A percentile compares a stretch with the other conserved stretches of the same genome.
phyloP scores from a whole-genome alignment of 768 basidiomycete species.

The Pulveroboletus sp. region DNA sequence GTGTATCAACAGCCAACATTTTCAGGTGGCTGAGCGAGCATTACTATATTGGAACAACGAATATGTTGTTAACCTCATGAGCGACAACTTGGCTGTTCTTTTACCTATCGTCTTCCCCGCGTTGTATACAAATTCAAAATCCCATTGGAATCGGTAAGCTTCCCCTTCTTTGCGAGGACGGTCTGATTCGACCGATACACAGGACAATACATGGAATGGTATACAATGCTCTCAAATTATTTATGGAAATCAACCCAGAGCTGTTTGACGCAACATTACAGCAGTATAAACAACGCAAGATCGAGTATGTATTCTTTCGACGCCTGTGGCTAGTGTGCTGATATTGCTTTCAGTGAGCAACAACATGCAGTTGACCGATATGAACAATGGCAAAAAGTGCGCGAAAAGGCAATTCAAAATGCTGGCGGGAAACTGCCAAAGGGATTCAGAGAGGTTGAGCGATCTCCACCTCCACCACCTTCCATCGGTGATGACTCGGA shows the following conservation, averaged over 20 bases:
- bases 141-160: conserved; percentile 96
- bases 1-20: conserved; percentile 99
- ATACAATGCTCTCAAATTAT: conserved; percentile 95
- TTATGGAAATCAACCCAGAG: conserved; percentile 99
- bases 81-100: conserved; percentile 85
- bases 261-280: conserved; percentile 92
- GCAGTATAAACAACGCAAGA: conserved; percentile 85
- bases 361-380: conserved; percentile 83
- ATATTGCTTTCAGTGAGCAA: conserved; percentile 62
- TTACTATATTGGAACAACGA: conserved; percentile 99
- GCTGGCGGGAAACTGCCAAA: conserved; percentile 68
- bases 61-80: conserved; percentile 99
- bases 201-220: conserved; percentile 99
- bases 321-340: not conserved
- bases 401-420: conserved; percentile 72
- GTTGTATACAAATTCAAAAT: conserved; percentile 91
- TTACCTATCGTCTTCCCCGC: conserved; percentile 97
- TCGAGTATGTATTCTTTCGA: conserved; percentile 58
- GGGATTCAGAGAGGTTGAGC: conserved; percentile 66
- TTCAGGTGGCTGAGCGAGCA: conserved; percentile 98
- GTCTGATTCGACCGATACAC: conserved; percentile 10
- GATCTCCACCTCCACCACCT: conserved; percentile 75
- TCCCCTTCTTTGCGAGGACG: not conserved
- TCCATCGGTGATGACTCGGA: conserved; percentile 79
- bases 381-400: conserved; percentile 86